A percentile compares a stretch with the other conserved stretches of the same genome.
phyloP scores from a whole-genome alignment of 78 protist species.

The Speleostelium caveatum region DNA sequence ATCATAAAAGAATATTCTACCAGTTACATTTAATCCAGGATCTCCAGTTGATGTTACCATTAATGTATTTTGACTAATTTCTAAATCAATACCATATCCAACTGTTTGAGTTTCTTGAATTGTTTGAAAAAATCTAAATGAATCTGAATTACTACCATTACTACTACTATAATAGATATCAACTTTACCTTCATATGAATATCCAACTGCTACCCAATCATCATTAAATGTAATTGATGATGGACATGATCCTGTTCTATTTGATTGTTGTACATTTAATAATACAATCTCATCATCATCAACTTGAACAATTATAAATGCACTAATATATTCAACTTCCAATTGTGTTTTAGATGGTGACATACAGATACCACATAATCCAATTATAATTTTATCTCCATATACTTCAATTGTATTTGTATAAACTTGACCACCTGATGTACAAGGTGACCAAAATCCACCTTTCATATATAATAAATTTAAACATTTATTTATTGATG shows the following conservation, averaged over 20 bases:
- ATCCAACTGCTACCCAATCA: conserved; percentile 56
- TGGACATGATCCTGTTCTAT: conserved; percentile 38
- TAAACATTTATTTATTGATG: conserved; percentile 35
- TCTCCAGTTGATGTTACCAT: conserved; percentile 14
- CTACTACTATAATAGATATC: conserved; percentile 26
- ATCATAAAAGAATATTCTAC: neutral
- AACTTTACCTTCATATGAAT: conserved; percentile 17
- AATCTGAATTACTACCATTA: neutral
- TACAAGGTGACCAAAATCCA: too few species aligned
- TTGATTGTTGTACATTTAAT: neutral
- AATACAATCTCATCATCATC: neutral
- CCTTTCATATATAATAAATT: conserved; percentile 1
- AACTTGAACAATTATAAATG: conserved; percentile 30
- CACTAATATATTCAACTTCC: conserved; percentile 42
- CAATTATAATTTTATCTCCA: conserved; percentile 11
- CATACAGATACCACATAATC: conserved; percentile 66
- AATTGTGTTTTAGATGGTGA: conserved; percentile 18
- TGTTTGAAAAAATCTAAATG: too few species aligned
- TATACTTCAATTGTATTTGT: conserved; percentile 13
- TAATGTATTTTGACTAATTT: neutral
- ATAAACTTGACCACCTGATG: conserved; percentile 63
- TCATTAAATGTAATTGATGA: conserved; percentile 50
- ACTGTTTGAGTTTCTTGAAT: too few species aligned
- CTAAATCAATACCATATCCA: neutral
- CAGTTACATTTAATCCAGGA: neutral